Base-by-base conservation (phyloP, 2,329 filamentous ascomycete species). In the Ceratocystis harringtonii region DNA sequence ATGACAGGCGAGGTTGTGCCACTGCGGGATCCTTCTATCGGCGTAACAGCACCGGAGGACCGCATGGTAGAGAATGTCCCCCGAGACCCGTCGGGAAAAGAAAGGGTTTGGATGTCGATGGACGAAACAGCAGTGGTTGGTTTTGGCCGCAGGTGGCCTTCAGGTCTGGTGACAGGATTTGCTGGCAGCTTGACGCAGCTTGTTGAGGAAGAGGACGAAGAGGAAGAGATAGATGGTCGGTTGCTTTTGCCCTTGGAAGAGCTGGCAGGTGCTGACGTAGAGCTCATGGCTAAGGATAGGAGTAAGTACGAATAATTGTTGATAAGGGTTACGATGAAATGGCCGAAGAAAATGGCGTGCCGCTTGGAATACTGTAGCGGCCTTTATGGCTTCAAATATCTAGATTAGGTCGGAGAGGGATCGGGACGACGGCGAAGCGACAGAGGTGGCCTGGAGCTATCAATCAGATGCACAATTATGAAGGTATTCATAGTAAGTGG, bases 81-180 rank as follows among this genome's bases (percentile, higher is more conserved):
- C 67, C 84, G 80, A 22, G 83, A 83, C 67, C 83, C 84, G 72
- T 90, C 88, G 10, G 84, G 84, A 68, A 88, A 87, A 1, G 85
- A 85, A 62, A 92, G 80, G 0, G 88, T 89, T 70, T 90, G 87
- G 65, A 92, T 86, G 69, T 92, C 91, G 68, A 91, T 81, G 17
- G 90, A 82, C 0, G 90, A 92, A 15, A 97, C 72, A 8, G 91
- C 91, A 0, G 91, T 96, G 2, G 92, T 96, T 61, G 92, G 84
- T 67, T 84, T 85, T 1, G 87, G 85, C 10, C 66, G 66, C 19
- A 36, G 22, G 55, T 17, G 44, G 17, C 25, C 52, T 58, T 57
- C 50, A 22, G 41, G 64, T 6, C 36, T 30, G 41, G 41, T 36
- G n/a, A 22, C 32, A n/a, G 61, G 25, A 28, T 30, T 45, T 62